Base-by-base conservation (phyloP, 352 stramenopile species). In the Thalassiosira mediterranea region DNA sequence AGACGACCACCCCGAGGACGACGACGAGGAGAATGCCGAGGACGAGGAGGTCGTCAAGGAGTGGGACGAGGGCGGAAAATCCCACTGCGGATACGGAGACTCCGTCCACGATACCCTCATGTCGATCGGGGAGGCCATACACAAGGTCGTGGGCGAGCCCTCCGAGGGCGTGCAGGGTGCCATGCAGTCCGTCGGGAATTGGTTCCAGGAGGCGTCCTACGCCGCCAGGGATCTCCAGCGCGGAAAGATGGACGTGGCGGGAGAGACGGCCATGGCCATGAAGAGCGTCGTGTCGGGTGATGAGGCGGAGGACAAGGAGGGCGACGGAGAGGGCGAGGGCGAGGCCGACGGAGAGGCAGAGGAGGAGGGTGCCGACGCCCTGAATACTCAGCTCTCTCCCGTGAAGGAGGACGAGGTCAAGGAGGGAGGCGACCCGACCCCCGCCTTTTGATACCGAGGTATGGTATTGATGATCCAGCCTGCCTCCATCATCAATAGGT, bases 141-240 rank as follows among this genome's bases (percentile, higher is more conserved):
- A 81, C 51, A 19, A 15, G 8, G 8, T 72, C 3, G 13, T 84
- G 21, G 76, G 76, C 66, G 76, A 84, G 25, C 76, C 76, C 4
- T 72, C 29, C 40, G 57, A 79, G 34, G 28, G 28, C 3, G 28
- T 84, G 48, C 17, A 73, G 21, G 31, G 8, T 1, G 21, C 26
- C 0, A 76, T 84, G 69, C 69, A 65, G 19, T 51, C 58, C n/a
- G 65, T 84, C 63, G 76, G 76, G 52, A 81, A 29, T 37, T 84
- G 54, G 31, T 84, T 84, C 29, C 72, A 81, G 53, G 76, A 84
- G 37, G 71, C 67, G 17, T 53, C 32, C 28, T 81, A 84, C 46
- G 63, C 64, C n/a, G 34, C 58, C 7, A 48, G 76, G 29, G 76
- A 84, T 51, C 37, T 80, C 3, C 21, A 63, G 19, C 51, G 70